A percentile compares a stretch with the other conserved stretches of the same genome.
Evolutionary conservation across 495 filamentous ascomycete species (phyloP).

Genomic region (Talaromyces nanjingensis): DNA sequence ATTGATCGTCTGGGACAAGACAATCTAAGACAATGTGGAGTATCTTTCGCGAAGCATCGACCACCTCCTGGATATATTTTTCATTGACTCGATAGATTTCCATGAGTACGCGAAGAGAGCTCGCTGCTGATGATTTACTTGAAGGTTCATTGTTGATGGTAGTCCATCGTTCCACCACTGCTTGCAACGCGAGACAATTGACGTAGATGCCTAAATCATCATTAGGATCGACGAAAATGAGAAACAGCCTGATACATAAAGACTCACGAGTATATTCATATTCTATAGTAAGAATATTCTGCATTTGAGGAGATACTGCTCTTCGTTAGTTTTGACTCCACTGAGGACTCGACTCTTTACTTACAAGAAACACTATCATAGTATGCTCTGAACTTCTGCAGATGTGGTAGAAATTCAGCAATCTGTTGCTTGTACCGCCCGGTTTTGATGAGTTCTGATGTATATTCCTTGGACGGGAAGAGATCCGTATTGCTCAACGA

Average conservation of each 20-base stretch:
- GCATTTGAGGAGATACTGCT: conserved; percentile 66
- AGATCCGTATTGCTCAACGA: conserved; percentile 75
- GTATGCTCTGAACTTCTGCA: conserved; percentile 66
- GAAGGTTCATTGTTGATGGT: conserved; percentile 53
- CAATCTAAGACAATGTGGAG: conserved; percentile 76
- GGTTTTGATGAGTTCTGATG: conserved; percentile 75
- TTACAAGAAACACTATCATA: conserved; percentile 49
- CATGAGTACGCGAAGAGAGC: conserved; percentile 46
- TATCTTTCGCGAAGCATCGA: conserved; percentile 78
- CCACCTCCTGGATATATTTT: conserved; percentile 80
- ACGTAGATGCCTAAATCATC: conserved; percentile 59
- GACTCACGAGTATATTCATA: conserved; percentile 73
- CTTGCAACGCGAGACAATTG: conserved; percentile 89
- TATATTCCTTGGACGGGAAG: conserved; percentile 77
- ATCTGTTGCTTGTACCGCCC: conserved; percentile 74
- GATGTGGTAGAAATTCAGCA: conserved; percentile 69
- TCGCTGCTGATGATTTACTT: conserved; percentile 32
- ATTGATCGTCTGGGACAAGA: conserved; percentile 71
- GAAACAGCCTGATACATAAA: not conserved
- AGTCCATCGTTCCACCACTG: conserved; percentile 88
- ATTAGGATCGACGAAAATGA: conserved; percentile 20
- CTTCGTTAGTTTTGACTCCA: conserved; percentile 16
- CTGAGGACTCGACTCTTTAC: not conserved
- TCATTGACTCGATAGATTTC: conserved; percentile 53
- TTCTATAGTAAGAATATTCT: conserved; percentile 81